Percentiles rank a stretch among this genome's conserved stretches.
Conservation (phyloP, 1,284 basidiomycete species). For the Marasmius tenuissimus region DNA sequence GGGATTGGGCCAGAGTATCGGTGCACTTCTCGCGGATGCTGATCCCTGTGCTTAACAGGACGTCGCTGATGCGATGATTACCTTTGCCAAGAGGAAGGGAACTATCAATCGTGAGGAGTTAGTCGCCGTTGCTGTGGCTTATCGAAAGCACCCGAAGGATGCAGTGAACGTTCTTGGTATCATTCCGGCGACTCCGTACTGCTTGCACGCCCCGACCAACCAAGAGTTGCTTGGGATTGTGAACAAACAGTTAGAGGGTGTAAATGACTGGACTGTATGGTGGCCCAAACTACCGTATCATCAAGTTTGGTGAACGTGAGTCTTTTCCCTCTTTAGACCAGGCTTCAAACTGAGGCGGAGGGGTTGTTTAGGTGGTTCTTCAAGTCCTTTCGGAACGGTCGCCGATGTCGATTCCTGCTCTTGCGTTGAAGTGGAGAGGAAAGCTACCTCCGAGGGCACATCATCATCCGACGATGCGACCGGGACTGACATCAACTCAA, state of each 20-base stretch:
- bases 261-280: conserved; percentile 37
- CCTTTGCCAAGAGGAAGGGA: conserved; percentile 43
- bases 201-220: conserved; percentile 37
- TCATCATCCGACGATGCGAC: not conserved
- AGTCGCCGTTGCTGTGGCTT: conserved; percentile 40
- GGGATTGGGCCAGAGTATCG: conserved; percentile 39
- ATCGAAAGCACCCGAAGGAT: conserved; percentile 40
- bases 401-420: conserved; percentile 35
- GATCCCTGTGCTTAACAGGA: conserved; percentile 48
- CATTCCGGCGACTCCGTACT: conserved; percentile 42
- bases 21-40: conserved; percentile 41
- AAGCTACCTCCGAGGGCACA: not conserved
- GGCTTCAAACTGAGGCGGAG: not conserved
- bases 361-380: conserved; percentile 33
- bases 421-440: conserved; percentile 22
- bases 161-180: conserved; percentile 37
- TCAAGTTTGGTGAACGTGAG: conserved; percentile 36
- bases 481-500: not conserved
- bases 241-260: conserved; percentile 42
- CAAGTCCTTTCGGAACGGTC: conserved; percentile 35
- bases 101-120: conserved; percentile 37
- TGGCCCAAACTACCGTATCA: conserved; percentile 28
- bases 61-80: conserved; percentile 47
- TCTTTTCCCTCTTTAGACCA: not conserved
- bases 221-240: conserved; percentile 37